Conservation (phyloP, 2,329 filamentous ascomycete species). For the Botrytis fabae region DNA sequence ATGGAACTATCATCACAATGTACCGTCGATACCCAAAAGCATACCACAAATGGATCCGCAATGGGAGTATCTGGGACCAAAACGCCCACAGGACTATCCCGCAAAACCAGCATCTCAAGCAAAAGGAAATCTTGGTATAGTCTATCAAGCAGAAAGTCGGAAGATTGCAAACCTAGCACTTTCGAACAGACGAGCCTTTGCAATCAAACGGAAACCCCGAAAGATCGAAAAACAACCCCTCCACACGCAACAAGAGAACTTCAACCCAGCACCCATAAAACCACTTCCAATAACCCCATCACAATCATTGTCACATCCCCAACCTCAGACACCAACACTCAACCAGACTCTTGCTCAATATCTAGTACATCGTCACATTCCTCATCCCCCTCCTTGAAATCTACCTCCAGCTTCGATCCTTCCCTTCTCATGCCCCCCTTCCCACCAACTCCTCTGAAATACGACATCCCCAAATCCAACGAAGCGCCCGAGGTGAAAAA, state of each 20-base stretch:
- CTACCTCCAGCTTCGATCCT: constrained; percentile 23
- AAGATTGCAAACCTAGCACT: neutral
- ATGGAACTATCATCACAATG: neutral
- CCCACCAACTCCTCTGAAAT: constrained; percentile 17
- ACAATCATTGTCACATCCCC: constrained; percentile 36
- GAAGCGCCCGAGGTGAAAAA: constrained; percentile 32
- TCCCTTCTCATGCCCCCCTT: constrained; percentile 32
- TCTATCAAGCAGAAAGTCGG: neutral
- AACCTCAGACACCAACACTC: constrained; percentile 29
- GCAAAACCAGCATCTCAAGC: neutral
- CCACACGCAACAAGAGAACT: constrained; percentile 1
- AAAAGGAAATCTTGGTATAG: constrained; percentile 15
- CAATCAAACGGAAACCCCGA: neutral
- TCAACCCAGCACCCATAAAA: constrained; percentile 23
- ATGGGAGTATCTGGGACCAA: neutral
- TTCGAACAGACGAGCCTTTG: neutral
- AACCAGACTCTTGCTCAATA: constrained; percentile 5
- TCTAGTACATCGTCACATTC: constrained; percentile 4
- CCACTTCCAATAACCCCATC: constrained; percentile 25
- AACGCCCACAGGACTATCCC: neutral
- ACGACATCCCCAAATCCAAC: constrained; percentile 26
- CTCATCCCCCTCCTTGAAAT: neutral
- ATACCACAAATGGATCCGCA: neutral
- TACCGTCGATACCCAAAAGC: neutral
- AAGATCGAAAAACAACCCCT: neutral